Evolutionary conservation across 164 flowering plant species (phyloP).

Genomic region (Euptelea pleiosperma): DNA sequence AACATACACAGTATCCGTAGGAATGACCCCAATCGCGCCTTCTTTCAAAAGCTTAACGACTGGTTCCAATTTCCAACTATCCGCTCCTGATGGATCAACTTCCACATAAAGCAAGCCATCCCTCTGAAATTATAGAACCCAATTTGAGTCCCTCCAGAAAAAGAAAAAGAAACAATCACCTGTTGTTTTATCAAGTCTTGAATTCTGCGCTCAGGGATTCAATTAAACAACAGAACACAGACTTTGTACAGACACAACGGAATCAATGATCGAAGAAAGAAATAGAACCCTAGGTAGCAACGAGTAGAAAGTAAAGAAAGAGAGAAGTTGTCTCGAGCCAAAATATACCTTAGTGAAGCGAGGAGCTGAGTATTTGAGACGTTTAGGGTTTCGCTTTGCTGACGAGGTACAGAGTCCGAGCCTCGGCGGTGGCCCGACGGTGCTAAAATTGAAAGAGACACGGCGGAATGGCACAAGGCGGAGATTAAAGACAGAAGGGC

Average conservation of each 20-base stretch:
- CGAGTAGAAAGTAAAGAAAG: not conserved
- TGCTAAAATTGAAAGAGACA: constrained; percentile 4
- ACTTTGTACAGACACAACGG: too few relatives aligned
- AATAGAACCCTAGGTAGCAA: not conserved
- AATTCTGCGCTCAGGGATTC: too few relatives aligned
- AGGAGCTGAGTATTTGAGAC: constrained; percentile 80
- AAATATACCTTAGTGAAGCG: constrained; percentile 51
- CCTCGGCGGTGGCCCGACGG: not conserved
- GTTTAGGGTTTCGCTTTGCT: constrained; percentile 76
- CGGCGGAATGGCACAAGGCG: not conserved
- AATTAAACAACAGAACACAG: too few relatives aligned
- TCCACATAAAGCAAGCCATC: constrained; percentile 59
- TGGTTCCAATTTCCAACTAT: constrained; percentile 81
- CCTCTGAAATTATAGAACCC: constrained; percentile 33
- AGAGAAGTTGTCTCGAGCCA: not conserved
- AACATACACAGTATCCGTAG: constrained; percentile 86
- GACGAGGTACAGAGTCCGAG: constrained; percentile 1
- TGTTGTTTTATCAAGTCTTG: too few relatives aligned
- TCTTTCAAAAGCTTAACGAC: constrained; percentile 55
- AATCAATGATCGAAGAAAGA: not conserved
- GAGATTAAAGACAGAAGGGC: constrained; percentile 9
- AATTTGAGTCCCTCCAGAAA: not conserved
- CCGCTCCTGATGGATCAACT: constrained; percentile 66
- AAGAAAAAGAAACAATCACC: not conserved
- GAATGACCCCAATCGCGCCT: constrained; percentile 93